Base-by-base conservation (phyloP, 345 rosid genomes). In the Clarkia xantiana region DNA sequence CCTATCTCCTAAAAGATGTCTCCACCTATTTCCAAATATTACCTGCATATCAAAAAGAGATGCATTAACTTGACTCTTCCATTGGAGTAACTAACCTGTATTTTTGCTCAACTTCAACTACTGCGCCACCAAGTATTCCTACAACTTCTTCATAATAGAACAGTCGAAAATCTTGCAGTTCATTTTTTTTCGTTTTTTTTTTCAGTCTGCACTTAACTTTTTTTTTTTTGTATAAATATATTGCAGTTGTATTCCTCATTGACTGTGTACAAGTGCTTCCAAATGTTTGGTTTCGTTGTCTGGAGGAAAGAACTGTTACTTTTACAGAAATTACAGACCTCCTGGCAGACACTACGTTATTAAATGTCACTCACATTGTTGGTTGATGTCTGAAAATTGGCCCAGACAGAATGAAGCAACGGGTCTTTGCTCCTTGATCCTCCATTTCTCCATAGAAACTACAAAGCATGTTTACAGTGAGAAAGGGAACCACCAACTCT, bases 21-120 rank as follows among this genome's bases (percentile, higher is more conserved):
- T 78, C 97, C 97, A 89, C 66, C 94, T 71, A 71, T 85, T 77
- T 64, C 97, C 95, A 65, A 89, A 89, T 40, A 85, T 85, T 57
- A 89, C 81, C 97, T 89, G 79, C 66, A 68, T 29, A 54, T 61
- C 54, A 46, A 53, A 12, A 53, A 39, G 50, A 60, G 10, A 56
- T 25, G n/a, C 8, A 29, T 29, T 5, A 29, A 29, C 7, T 29
- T 10, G 36, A 29, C 36, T 5, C 6, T 3, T 29, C 36, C 4
- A 7, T 5, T 29, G 36, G 8, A 29, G 6, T n/a, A 29, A 29
- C 8, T 7, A 29, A 29, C n/a, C n/a, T n/a, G n/a, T n/a, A 29
- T 22, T 5, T 1, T 10, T 29, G 6, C 36, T 29, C 1, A 10
- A 5, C 9, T 29, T 29, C 36, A 29, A 29, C 36, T 29, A 29